Evolutionary conservation across 140 eudicot species (phyloP).

Genomic region (Ambrosia hybrid): DNA sequence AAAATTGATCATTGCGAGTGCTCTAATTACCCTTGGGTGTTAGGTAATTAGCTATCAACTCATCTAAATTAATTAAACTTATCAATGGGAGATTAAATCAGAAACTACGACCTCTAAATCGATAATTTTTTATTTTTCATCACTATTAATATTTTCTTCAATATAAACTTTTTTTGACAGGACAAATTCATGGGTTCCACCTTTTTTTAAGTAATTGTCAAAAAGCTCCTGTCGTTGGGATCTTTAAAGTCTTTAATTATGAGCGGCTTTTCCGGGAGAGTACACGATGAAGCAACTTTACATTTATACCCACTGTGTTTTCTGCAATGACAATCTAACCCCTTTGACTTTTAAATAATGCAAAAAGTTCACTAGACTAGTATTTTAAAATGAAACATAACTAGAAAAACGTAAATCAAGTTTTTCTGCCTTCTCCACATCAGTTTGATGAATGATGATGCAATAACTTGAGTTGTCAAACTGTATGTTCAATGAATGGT

Average conservation of each 20-base stretch:
- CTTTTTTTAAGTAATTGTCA: not conserved
- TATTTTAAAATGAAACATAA: not conserved
- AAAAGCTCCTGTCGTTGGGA: not conserved
- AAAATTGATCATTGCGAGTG: too few species aligned
- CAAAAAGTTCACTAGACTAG: not conserved
- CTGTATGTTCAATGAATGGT: too few species aligned
- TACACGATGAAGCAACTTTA: not conserved
- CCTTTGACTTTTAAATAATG: not conserved
- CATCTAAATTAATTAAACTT: not conserved
- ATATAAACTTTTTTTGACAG: not conserved
- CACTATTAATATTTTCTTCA: too few species aligned
- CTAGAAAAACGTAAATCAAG: not conserved
- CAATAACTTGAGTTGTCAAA: too few species aligned
- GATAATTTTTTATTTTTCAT: not conserved
- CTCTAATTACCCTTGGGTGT: too few species aligned
- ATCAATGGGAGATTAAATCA: too few species aligned
- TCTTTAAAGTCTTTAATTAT: slow-evolving; percentile 22
- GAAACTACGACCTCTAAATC: not conserved
- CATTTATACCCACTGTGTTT: not conserved
- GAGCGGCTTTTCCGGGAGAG: slow-evolving; percentile 25
- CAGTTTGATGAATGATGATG: not conserved
- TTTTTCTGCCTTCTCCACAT: not conserved
- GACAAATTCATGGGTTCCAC: not conserved
- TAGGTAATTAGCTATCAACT: too few species aligned
- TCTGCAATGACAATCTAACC: not conserved